These are phyloP conservation scores for Pascua sp. DNA, from an alignment of 1,284 basidiomycete genomes.

Conservation along the genomic window DNA sequence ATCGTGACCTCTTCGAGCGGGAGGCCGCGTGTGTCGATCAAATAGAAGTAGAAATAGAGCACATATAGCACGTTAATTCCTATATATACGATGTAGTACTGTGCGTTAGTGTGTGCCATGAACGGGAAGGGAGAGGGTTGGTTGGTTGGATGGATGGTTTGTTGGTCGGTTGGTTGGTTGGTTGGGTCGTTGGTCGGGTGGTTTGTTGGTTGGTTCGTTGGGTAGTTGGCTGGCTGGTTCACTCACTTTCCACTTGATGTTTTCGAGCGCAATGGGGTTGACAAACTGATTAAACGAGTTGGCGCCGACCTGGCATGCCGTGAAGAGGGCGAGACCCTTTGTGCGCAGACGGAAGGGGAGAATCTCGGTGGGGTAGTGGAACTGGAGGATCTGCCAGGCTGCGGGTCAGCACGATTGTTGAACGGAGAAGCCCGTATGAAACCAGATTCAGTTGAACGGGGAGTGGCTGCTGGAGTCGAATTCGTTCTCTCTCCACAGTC, in stretches of 20 bases:
- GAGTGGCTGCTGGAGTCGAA: slow-evolving; percentile 41
- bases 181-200: no score
- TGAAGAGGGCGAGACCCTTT: slow-evolving; percentile 19
- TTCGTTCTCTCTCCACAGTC: slow-evolving; percentile 54
- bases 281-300: slow-evolving; percentile 17
- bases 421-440: slow-evolving; percentile 29
- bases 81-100: slow-evolving; percentile 13
- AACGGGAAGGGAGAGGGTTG: neutral
- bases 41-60: slow-evolving; percentile 12
- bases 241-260: slow-evolving; percentile 8
- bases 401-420: neutral
- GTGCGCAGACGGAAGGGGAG: slow-evolving; percentile 16
- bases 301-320: slow-evolving; percentile 7
- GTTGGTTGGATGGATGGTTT: no score
- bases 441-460: slow-evolving; percentile 14
- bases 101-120: no score
- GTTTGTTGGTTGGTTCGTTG: no score
- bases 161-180: no score
- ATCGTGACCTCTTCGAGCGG: slow-evolving; percentile 15
- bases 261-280: slow-evolving; percentile 16
- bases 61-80: slow-evolving; percentile 10
- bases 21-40: slow-evolving; percentile 12
- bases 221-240: neutral
- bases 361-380: slow-evolving; percentile 14
- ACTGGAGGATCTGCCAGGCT: slow-evolving; percentile 11